Base-by-base conservation (phyloP, 345 rosid genomes). In the Eucalyptus fibrosa region DNA sequence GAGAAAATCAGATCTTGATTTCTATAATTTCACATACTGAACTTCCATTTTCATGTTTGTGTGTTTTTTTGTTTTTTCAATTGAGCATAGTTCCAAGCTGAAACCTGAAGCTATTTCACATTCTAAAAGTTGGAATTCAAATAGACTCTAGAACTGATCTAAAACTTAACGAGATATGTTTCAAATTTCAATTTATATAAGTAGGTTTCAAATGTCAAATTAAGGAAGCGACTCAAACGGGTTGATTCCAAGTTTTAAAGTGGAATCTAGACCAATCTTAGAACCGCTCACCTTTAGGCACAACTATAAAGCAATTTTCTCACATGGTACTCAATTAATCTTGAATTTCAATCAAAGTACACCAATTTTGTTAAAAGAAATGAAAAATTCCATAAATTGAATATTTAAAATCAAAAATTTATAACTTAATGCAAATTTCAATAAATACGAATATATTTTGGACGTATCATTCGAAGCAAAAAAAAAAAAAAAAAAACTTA, bases 211-310 rank as follows among this genome's bases (percentile, higher is more conserved):
- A 1, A 53, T 53, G 8, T 8, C 24, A 53, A 53, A 53, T 53
- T 53, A 53, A 19, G 2, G 1, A 53, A 19, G 5, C 0, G 1
- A 1, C 10, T 53, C 11, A 8, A 53, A 53, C 2, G 11, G 2
- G 11, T 53, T 21, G 59, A 19, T 53, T 53, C 11, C 11, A 8
- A 53, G 4, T 53, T 53, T 53, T 19, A 4, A 53, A 53, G 11
- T 19, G 59, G 26, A 53, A 53, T 53, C 5, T 53, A 1, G 11
- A 19, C 9, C 26, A 53, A 53, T 53, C 5, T 56, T 0, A 6
- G 7, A 56, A 24, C 2, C 1, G 3, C 13, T 9, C 62, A 56
- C 13, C 30, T 56, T 8, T 9, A 56, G 5, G 13, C 8, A 7
- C 3, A 7, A 0, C 4, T 14, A n/a, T 65, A n/a, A 16, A 65